Conservation (phyloP, 345 rosid species). For the Dipteronia sinensis region DNA sequence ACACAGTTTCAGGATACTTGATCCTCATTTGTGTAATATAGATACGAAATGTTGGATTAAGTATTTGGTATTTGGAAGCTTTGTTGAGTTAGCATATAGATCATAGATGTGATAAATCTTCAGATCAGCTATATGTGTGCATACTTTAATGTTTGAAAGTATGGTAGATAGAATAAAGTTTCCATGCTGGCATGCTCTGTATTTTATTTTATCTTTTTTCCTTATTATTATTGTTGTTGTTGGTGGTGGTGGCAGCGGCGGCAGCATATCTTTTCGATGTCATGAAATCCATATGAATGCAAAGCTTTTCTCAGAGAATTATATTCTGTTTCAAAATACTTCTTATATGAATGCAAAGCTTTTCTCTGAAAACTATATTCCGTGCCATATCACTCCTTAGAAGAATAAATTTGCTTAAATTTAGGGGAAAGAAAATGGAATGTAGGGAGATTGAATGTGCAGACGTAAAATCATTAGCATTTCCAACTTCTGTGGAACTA, state of each 20-base stretch:
- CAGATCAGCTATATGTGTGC: not conserved
- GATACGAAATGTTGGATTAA: not conserved
- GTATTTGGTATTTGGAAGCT: not conserved
- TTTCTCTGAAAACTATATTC: not conserved
- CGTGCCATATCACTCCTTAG: not conserved
- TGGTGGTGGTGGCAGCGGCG: not conserved
- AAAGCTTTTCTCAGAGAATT: not conserved
- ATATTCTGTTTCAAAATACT: not conserved
- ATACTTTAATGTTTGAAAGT: not conserved
- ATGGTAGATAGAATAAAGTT: not conserved
- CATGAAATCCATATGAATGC: not conserved
- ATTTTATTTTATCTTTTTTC: not conserved
- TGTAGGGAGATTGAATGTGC: not conserved
- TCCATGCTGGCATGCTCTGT: too few relatives aligned
- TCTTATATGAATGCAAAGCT: not conserved
- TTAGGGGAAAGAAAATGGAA: not conserved
- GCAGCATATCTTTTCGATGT: not conserved
- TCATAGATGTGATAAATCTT: not conserved
- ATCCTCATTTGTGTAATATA: not conserved
- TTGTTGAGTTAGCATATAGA: not conserved
- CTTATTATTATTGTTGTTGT: not conserved
- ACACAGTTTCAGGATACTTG: not conserved
- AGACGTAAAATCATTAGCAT: not conserved
- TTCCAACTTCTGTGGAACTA: not conserved
- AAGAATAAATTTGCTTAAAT: not conserved